Evolutionary conservation across 2,329 filamentous ascomycete species (phyloP).

Genomic region (Phyllachora maydis): DNA sequence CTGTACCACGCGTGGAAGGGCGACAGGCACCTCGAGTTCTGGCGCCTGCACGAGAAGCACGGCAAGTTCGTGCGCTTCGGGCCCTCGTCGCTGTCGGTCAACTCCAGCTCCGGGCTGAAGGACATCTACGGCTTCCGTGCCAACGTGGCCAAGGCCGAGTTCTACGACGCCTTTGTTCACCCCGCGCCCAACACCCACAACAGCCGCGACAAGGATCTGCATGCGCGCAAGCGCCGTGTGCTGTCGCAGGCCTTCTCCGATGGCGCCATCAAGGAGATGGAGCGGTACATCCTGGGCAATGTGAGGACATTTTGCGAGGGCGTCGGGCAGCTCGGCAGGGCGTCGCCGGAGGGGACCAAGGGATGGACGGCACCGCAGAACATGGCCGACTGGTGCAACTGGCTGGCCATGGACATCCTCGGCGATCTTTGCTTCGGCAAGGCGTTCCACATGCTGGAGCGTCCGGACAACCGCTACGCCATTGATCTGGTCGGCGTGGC

Average conservation of each 20-base stretch:
- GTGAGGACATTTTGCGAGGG: conserved; percentile 44
- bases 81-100: conserved; percentile 60
- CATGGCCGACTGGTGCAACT: conserved; percentile 43
- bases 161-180: conserved; percentile 54
- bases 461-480: conserved; percentile 40
- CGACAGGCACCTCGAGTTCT: conserved; percentile 53
- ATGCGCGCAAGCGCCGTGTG: conserved; percentile 51
- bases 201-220: conserved; percentile 43
- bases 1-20: conserved; percentile 59
- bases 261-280: conserved; percentile 43
- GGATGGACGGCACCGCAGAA: conserved; percentile 37
- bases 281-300: conserved; percentile 44
- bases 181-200: conserved; percentile 56
- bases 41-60: conserved; percentile 49
- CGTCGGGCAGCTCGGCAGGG: conserved; percentile 19
- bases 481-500: conserved; percentile 46
- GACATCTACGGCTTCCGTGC: conserved; percentile 43
- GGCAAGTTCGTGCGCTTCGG: conserved; percentile 52
- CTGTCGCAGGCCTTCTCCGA: conserved; percentile 55
- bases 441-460: conserved; percentile 40
- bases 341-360: conserved; percentile 21
- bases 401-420: conserved; percentile 40
- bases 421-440: conserved; percentile 40
- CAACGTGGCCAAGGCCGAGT: conserved; percentile 47
- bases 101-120: conserved; percentile 46